phyloP scores from a whole-genome alignment of 352 stramenopile genomes.

The Phytophthora quininea region DNA sequence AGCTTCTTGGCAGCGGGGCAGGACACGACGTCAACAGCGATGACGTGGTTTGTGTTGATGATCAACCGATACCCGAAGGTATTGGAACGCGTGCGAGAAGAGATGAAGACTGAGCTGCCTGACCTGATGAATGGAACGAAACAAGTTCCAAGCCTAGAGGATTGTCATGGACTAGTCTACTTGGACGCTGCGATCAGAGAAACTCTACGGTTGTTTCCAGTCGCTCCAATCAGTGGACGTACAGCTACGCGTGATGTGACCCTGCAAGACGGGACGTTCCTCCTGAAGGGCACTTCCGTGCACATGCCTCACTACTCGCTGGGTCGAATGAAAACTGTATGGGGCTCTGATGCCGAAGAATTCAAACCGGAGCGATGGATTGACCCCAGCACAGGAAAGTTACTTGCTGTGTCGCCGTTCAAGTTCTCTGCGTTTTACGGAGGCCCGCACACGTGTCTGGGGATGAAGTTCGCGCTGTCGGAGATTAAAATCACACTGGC shows the following conservation, averaged over 20 bases:
- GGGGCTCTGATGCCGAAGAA: slow-evolving; percentile 41
- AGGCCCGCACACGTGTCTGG: slow-evolving; percentile 50
- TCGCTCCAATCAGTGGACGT: slow-evolving; percentile 56
- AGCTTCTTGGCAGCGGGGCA: slow-evolving; percentile 69
- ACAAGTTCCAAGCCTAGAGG: slow-evolving; percentile 27
- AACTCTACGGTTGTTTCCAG: slow-evolving; percentile 58
- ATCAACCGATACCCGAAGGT: slow-evolving; percentile 55
- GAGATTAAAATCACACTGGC: slow-evolving; percentile 49
- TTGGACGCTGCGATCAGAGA: slow-evolving; percentile 54
- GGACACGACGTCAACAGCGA: slow-evolving; percentile 65
- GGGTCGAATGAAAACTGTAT: slow-evolving; percentile 22
- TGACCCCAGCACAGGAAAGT: slow-evolving; percentile 24
- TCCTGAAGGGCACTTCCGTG: slow-evolving; percentile 42
- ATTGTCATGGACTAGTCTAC: slow-evolving; percentile 49
- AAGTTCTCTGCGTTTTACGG: slow-evolving; percentile 57
- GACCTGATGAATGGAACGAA: slow-evolving; percentile 35
- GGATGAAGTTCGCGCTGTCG: slow-evolving; percentile 49
- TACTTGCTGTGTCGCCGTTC: slow-evolving; percentile 38
- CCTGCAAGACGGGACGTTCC: slow-evolving; percentile 53
- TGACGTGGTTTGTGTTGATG: slow-evolving; percentile 75
- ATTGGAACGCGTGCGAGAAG: slow-evolving; percentile 34
- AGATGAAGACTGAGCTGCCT: slow-evolving; percentile 47
- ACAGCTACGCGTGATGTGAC: slow-evolving; percentile 53
- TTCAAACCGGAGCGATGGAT: slow-evolving; percentile 65
- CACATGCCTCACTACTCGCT: slow-evolving; percentile 53